phyloP scores from a whole-genome alignment of 2,329 filamentous ascomycete species.

The Ciborinia camelliae region DNA sequence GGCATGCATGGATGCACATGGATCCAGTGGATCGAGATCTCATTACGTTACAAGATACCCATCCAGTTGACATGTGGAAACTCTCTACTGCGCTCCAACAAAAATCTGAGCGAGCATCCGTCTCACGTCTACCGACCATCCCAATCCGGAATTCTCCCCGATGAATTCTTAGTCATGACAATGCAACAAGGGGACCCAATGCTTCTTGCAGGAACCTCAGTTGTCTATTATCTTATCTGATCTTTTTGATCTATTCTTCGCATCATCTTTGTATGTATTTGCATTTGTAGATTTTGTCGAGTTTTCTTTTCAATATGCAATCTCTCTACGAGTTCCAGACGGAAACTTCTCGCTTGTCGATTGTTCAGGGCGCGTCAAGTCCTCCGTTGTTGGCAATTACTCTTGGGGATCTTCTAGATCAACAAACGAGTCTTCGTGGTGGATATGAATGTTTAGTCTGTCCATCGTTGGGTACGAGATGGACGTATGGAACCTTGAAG shows the following conservation, averaged over 20 bases:
- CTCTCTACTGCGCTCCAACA: not conserved
- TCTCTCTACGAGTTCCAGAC: conserved; percentile 11
- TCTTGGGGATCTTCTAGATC: conserved; percentile 16
- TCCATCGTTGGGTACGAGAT: conserved; percentile 12
- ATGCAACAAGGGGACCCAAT: not conserved
- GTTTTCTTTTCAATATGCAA: conserved; percentile 11
- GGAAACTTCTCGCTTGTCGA: conserved; percentile 5
- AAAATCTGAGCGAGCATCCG: not conserved
- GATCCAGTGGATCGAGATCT: not conserved
- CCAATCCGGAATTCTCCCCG: not conserved
- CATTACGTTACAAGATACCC: not conserved
- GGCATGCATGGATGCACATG: not conserved
- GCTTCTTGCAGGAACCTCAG: not conserved
- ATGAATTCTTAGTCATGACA: conserved; percentile 4
- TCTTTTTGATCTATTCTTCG: conserved; percentile 7
- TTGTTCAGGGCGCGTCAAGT: conserved; percentile 14
- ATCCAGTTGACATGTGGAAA: not conserved
- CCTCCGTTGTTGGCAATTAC: conserved; percentile 12
- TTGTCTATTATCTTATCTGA: conserved; percentile 19
- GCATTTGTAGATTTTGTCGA: not conserved
- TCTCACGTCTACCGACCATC: not conserved
- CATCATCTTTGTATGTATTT: not conserved
- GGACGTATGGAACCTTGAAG: conserved; percentile 4
- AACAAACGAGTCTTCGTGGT: not conserved
- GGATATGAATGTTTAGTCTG: conserved; percentile 12